Base-by-base conservation (phyloP, 345 rosid genomes). In the Populus euphratica region DNA sequence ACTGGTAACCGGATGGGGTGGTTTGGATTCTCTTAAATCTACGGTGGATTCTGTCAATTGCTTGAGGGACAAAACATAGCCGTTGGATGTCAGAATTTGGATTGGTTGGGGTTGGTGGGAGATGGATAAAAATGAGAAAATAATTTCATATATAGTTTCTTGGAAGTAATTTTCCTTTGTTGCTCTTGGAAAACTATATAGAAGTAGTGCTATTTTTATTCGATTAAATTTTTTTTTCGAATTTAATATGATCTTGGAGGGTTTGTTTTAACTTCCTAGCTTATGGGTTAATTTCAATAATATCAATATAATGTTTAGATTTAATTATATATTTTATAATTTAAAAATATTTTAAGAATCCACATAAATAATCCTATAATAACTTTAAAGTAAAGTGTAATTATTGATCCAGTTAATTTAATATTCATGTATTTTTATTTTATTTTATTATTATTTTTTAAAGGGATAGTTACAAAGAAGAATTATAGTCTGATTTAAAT, bases 91-190 rank as follows among this genome's bases (percentile, higher is more conserved):
- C 43, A 63, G 54, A 23, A 6, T 20, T 50, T 47, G 23, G 67
- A 67, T 78, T 78, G 70, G 69, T 33, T 12, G 52, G 63, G 78
- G 75, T 79, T 74, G 75, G 71, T 79, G 70, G 16, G 73, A 33
- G 56, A 65, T 65, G 14, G 2, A 17, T 6, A 20, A 18, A 20
- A 52, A 52, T 6, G 7, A 20, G 6, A 9, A 6, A 14, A 4
- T 47, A 4, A 39, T 39, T 39, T 8, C 10, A 39, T 39, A 7
- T 35, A 33, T 33, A 33, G 4, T 33, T 41, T 63, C 38, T 29
- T 8, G 7, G 5, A 17, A 7, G 56, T 33, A 38, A 17, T 6
- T 41, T 5, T 33, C 8, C 6, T 21, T 14, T 21, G 38, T 16
- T 5, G 7, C 10, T 17, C 31, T 41, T 27, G 13, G 17, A 74